phyloP scores from a whole-genome alignment of 129 eudicot genomes.

The Rutidosis leptorrhynchoides region DNA sequence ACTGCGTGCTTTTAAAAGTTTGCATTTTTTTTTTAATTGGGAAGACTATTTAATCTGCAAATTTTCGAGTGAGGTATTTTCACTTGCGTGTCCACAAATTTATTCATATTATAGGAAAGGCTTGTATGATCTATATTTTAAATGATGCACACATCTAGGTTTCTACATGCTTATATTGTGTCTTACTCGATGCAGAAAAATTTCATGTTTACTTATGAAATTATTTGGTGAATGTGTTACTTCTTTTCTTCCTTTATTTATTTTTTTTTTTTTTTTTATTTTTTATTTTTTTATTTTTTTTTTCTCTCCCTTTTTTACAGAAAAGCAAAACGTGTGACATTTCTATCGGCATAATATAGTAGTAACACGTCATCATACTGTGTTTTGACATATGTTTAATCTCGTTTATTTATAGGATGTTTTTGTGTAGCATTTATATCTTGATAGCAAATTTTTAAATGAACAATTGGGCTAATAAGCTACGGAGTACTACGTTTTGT shows the following conservation, averaged over 20 bases:
- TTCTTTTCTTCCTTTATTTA: no score
- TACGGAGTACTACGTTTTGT: background rate
- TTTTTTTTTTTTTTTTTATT: no score
- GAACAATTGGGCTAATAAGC: background rate
- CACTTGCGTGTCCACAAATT: background rate
- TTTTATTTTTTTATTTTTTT: no score
- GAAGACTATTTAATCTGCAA: background rate
- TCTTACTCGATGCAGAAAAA: background rate
- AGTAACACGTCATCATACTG: background rate
- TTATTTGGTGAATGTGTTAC: background rate
- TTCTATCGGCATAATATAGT: no score
- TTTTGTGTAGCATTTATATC: background rate
- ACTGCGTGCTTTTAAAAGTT: background rate
- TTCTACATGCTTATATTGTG: background rate
- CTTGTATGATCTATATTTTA: background rate
- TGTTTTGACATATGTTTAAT: background rate
- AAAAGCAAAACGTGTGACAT: no score
- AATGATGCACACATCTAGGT: background rate
- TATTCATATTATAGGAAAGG: background rate
- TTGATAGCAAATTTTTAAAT: no score
- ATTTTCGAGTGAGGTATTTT: conserved; percentile 2
- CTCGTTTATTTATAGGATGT: background rate
- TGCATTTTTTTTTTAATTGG: background rate
- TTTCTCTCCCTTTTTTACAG: background rate
- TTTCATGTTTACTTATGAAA: background rate